These are phyloP conservation scores for Nakaseomyces delphensis DNA, from an alignment of 1,139 yeast genomes.

Conservation along the genomic window DNA sequence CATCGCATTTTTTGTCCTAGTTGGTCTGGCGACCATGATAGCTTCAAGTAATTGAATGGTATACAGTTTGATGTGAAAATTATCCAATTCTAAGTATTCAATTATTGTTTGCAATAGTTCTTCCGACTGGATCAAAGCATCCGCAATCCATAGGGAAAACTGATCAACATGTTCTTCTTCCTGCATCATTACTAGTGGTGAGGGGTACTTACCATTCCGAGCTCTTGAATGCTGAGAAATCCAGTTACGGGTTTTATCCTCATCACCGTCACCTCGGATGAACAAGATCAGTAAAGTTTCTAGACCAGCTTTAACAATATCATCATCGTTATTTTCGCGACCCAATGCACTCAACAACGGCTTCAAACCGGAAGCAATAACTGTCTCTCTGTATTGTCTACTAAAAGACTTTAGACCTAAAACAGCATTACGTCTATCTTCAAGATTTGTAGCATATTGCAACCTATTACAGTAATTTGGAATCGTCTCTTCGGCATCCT, in stretches of 20 bases:
- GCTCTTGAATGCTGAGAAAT: slow-evolving; percentile 66
- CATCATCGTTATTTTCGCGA: slow-evolving; percentile 59
- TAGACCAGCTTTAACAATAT: slow-evolving; percentile 69
- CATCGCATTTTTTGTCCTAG: slow-evolving; percentile 64
- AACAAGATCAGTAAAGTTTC: slow-evolving; percentile 81
- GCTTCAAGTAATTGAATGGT: slow-evolving; percentile 81
- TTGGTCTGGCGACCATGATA: slow-evolving; percentile 66
- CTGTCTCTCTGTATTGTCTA: slow-evolving; percentile 80
- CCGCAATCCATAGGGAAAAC: slow-evolving; percentile 90
- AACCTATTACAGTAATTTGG: slow-evolving; percentile 82
- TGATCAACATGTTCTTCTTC: slow-evolving; percentile 77
- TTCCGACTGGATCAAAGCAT: slow-evolving; percentile 71
- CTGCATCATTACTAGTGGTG: slow-evolving; percentile 53
- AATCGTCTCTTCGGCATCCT: slow-evolving; percentile 75
- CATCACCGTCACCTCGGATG: slow-evolving; percentile 54
- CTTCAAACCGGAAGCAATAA: slow-evolving; percentile 79
- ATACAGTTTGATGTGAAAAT: slow-evolving; percentile 72
- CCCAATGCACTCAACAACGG: slow-evolving; percentile 62
- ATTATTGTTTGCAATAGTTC: slow-evolving; percentile 53
- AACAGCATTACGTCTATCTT: slow-evolving; percentile 88
- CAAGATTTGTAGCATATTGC: slow-evolving; percentile 69
- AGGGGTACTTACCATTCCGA: slow-evolving; percentile 76
- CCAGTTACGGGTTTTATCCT: slow-evolving; percentile 49
- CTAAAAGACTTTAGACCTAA: slow-evolving; percentile 84
- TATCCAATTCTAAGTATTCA: slow-evolving; percentile 47